Conservation (phyloP, 2,329 filamentous ascomycete genomes). For the Alternaria sp. region DNA sequence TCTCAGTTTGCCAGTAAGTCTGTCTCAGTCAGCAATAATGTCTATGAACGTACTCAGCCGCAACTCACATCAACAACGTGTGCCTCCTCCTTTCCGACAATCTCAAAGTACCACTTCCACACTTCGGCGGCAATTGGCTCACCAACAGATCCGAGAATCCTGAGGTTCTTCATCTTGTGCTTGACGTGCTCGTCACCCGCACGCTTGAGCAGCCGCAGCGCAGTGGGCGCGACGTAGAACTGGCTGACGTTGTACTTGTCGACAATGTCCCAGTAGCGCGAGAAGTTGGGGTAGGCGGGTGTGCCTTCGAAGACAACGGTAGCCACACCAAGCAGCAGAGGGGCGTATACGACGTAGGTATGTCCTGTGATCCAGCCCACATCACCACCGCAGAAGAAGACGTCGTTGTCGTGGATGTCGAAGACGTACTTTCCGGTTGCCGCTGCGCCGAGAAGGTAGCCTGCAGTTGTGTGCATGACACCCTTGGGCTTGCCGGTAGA, state of each 20-base stretch:
- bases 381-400: slow-evolving; percentile 97
- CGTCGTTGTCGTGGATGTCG: slow-evolving; percentile 92
- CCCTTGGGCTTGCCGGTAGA: slow-evolving; percentile 99
- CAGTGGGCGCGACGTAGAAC: slow-evolving; percentile 97
- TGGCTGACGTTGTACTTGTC: slow-evolving; percentile 94
- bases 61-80: slow-evolving; percentile 89
- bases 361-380: slow-evolving; percentile 99
- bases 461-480: slow-evolving; percentile 95
- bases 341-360: slow-evolving; percentile 97
- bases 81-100: slow-evolving; percentile 89
- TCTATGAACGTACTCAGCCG: background rate
- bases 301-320: slow-evolving; percentile 99
- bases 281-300: slow-evolving; percentile 96
- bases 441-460: slow-evolving; percentile 92
- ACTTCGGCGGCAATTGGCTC: slow-evolving; percentile 98
- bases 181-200: slow-evolving; percentile 93
- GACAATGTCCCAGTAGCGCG: slow-evolving; percentile 98
- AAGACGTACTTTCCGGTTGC: slow-evolving; percentile 98
- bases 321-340: slow-evolving; percentile 87
- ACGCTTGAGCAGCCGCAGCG: slow-evolving; percentile 89
- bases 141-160: slow-evolving; percentile 91
- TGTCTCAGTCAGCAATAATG: slow-evolving; percentile 50
- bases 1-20: slow-evolving; percentile 99
- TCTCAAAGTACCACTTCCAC: slow-evolving; percentile 99
- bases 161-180: slow-evolving; percentile 84